Conservation (phyloP, 1,284 basidiomycete genomes). For the Apiotrichum mycotoxinovorans region DNA sequence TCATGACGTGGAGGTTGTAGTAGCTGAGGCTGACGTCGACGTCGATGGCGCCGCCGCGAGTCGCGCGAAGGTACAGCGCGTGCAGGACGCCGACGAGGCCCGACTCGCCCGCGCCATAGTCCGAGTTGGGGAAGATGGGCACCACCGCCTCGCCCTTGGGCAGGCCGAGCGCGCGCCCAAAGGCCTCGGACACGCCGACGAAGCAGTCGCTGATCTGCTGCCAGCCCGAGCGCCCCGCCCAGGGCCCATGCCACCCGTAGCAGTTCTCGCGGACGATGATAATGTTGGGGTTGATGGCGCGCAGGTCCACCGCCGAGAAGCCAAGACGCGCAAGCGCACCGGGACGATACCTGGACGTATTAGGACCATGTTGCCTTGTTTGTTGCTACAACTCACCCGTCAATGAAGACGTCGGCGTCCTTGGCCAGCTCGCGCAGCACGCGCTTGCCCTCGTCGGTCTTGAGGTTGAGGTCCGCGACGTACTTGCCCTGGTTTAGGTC, state of each 20-base stretch:
- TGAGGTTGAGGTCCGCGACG: constrained; percentile 9
- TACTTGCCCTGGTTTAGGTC: constrained; percentile 17
- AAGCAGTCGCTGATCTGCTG: constrained; percentile 14
- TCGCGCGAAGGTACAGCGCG: constrained; percentile 9
- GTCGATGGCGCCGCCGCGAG: constrained; percentile 4
- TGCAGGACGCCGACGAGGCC: constrained; percentile 14
- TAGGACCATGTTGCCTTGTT: not conserved
- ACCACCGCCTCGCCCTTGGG: constrained; percentile 4
- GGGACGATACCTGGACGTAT: constrained; percentile 6
- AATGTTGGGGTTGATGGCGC: constrained; percentile 5
- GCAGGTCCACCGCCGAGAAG: constrained; percentile 6
- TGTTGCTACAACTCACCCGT: constrained; percentile 8
- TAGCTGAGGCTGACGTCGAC: constrained; percentile 10
- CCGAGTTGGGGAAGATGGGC: constrained; percentile 15
- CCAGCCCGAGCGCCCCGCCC: constrained; percentile 14
- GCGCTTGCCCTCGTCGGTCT: constrained; percentile 3
- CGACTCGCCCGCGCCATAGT: constrained; percentile 8
- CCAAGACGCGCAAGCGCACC: constrained; percentile 8
- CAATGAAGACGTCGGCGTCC: constrained; percentile 14
- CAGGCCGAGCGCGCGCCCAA: constrained; percentile 8
- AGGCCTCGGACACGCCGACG: not conserved
- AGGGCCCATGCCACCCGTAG: constrained; percentile 17
- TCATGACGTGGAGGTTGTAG: constrained; percentile 11
- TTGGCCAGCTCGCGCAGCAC: not conserved
- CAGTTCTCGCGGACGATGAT: constrained; percentile 17